Base-by-base conservation (phyloP, 805 yeast species). In the Lachancea lanzarotensis region DNA sequence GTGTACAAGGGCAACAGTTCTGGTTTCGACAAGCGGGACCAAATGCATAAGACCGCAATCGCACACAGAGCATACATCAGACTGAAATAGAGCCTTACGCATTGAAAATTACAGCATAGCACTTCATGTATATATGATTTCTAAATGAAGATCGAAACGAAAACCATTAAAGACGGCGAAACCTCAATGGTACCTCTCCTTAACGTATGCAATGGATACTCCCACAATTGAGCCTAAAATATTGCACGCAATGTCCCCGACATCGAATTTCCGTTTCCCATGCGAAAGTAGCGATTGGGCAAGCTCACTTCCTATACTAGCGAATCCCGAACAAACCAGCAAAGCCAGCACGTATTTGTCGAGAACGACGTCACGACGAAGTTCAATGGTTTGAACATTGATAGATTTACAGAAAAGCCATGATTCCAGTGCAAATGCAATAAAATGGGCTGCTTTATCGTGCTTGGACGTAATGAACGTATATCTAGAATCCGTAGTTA, bases 41-140 rank as follows among this genome's bases (percentile, higher is more conserved):
- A 78, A 58, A 78, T 85, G 73, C 98, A 91, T 68, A 87, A 82
- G 68, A 70, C 78, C 48, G 96, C 97, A 37, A 81, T 89, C 62
- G 79, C 88, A 38, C 89, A 87, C 68, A 83, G 97, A 78, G 82
- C 96, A 42, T 85, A 79, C 63, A 73, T 84, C 52, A 76, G 70
- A 57, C 56, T 74, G 46, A 68, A 60, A 51, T 68, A 45, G 55
- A 33, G 19, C 31, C 31, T 29, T 13, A 22, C 25, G n/a, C n/a
- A n/a, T 22, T 22, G 8, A 22, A 4, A 29, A 29, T 29, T 13
- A 29, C 31, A 11, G 31, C 31, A 29, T 29, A 11, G 13, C 31
- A 33, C 15, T 40, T 30, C 43, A 8, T 36, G 45, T 37, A 42
- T 43, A 37, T 15, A 33, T 10, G 16, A 19, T 19, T 19, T 32